Conservation (phyloP, 2,329 filamentous ascomycete genomes). For the Magnaporthiopsis rhizophila region DNA sequence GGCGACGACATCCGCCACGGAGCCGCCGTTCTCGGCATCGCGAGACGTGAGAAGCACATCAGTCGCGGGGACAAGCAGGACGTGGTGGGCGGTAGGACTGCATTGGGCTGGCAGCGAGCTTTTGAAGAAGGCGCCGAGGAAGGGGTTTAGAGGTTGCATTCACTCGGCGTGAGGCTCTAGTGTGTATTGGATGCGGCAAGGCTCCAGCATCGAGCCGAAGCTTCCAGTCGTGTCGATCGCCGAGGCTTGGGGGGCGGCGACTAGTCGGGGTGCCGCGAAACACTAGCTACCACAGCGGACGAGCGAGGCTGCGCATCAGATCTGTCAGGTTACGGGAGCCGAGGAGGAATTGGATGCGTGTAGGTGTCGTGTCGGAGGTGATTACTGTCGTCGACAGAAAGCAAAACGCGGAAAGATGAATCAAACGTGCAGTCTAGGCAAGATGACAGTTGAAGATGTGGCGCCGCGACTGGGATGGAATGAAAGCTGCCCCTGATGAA, state of each 20-base stretch:
- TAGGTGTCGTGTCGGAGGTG: too few species aligned
- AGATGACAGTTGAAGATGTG: too few species aligned
- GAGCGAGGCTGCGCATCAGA: neutral
- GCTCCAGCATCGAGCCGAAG: slow-evolving; percentile 3
- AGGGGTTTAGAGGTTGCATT: slow-evolving; percentile 99
- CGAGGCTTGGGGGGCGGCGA: neutral
- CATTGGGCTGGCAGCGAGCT: slow-evolving; percentile 90
- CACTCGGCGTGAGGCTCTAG: slow-evolving; percentile 25
- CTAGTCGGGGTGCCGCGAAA: neutral
- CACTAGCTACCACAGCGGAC: neutral
- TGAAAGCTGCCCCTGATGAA: too few species aligned
- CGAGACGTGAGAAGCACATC: slow-evolving; percentile 82
- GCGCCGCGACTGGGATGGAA: too few species aligned
- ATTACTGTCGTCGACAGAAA: too few species aligned
- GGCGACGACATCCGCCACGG: slow-evolving; percentile 71
- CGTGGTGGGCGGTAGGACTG: slow-evolving; percentile 81
- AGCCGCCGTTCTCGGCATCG: slow-evolving; percentile 75
- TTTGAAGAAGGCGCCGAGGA: slow-evolving; percentile 97
- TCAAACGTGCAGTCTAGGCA: too few species aligned
- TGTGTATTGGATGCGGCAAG: neutral
- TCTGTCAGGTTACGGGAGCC: too few species aligned
- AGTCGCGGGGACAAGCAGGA: slow-evolving; percentile 88
- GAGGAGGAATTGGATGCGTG: too few species aligned
- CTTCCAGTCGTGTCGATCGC: neutral
- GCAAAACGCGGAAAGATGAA: too few species aligned